These are phyloP conservation scores for Pseudocercospora musae DNA, from an alignment of 2,329 filamentous ascomycete genomes.

Conservation along the genomic window DNA sequence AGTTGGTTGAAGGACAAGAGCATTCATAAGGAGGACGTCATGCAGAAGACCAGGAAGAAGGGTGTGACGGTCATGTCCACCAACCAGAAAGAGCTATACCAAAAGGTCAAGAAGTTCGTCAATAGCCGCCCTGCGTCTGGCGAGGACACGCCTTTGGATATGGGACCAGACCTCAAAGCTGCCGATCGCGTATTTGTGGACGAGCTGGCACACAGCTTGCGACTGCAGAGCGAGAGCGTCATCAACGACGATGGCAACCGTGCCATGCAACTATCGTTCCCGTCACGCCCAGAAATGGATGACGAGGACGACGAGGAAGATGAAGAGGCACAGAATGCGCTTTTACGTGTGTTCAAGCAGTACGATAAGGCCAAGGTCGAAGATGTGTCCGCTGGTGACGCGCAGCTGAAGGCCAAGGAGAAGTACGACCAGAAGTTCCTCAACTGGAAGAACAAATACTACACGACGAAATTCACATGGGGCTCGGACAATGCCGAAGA, in stretches of 20 bases:
- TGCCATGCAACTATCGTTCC: constrained; percentile 63
- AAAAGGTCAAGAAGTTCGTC: constrained; percentile 77
- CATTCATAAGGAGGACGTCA: constrained; percentile 64
- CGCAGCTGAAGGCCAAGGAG: constrained; percentile 71
- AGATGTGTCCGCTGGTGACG: constrained; percentile 75
- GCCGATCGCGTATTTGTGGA: constrained; percentile 91
- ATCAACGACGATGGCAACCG: constrained; percentile 63
- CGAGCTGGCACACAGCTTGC: constrained; percentile 70
- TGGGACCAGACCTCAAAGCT: constrained; percentile 70
- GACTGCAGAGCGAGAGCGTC: constrained; percentile 62
- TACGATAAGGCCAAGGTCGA: constrained; percentile 88
- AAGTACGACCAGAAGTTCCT: constrained; percentile 89
- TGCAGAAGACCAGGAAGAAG: constrained; percentile 57
- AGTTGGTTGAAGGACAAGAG: constrained; percentile 90
- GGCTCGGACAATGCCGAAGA: constrained; percentile 75
- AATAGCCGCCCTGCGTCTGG: constrained; percentile 58
- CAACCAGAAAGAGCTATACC: constrained; percentile 76
- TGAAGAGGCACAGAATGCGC: constrained; percentile 77
- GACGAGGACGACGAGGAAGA: constrained; percentile 69
- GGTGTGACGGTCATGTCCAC: constrained; percentile 72
- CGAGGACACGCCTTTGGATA: constrained; percentile 61
- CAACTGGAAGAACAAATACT: constrained; percentile 93
- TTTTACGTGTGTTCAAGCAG: constrained; percentile 78
- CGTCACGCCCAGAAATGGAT: constrained; percentile 47
- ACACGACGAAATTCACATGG: constrained; percentile 88